Percentiles rank a stretch among this genome's conserved stretches.
phyloP scores from a whole-genome alignment of 2,329 filamentous ascomycete genomes.

The Neopestalotiopsis sp. region DNA sequence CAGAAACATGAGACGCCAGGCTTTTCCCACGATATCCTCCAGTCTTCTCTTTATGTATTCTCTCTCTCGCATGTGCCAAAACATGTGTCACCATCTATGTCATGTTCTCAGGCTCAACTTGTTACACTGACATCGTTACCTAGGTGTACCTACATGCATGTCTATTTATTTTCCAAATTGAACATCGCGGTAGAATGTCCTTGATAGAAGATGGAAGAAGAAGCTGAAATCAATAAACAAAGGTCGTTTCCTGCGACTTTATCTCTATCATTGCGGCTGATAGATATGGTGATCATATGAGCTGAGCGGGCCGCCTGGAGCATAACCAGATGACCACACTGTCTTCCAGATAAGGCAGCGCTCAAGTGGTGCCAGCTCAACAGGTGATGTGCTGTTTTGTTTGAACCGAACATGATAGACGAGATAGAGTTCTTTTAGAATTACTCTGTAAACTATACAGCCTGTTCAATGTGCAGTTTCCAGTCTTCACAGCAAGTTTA shows the following conservation, averaged over 20 bases:
- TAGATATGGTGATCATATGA: slow-evolving; percentile 5
- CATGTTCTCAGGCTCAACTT: background rate
- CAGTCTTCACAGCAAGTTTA: background rate
- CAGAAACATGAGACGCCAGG: background rate
- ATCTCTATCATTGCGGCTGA: background rate
- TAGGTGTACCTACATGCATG: too few relatives aligned
- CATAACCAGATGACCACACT: background rate
- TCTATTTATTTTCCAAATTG: too few relatives aligned
- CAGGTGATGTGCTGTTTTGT: slow-evolving; percentile 5
- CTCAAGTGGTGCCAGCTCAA: slow-evolving; percentile 6
- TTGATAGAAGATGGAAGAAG: too few relatives aligned
- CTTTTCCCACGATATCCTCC: background rate
- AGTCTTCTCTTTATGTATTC: background rate
- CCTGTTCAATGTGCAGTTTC: background rate
- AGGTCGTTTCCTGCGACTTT: background rate
- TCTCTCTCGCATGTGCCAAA: background rate
- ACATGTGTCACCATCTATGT: background rate
- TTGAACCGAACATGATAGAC: background rate
- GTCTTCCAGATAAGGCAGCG: background rate
- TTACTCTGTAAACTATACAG: background rate
- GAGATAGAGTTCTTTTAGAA: background rate
- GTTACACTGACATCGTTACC: too few relatives aligned
- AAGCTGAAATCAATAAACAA: background rate
- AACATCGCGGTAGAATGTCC: too few relatives aligned
- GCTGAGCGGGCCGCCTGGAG: background rate